Percentiles rank a stretch among this genome's conserved stretches.
Conservation (phyloP, 1,284 basidiomycete species). For the Rhodofomes roseus region DNA sequence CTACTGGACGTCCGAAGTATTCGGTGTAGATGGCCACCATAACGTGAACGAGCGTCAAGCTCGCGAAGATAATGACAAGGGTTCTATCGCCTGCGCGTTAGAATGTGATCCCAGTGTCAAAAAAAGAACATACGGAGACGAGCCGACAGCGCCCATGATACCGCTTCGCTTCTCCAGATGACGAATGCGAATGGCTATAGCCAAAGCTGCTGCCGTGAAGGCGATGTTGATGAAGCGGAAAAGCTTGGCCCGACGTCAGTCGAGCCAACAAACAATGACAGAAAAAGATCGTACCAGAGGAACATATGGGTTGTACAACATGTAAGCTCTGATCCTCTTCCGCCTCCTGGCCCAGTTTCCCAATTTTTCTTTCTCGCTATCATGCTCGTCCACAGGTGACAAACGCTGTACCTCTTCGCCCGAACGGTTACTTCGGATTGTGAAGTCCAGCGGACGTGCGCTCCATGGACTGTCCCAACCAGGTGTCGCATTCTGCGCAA, state of each 20-base stretch:
- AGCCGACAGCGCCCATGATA: slow-evolving; percentile 72
- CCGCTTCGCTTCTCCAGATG: slow-evolving; percentile 46
- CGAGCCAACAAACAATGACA: slow-evolving; percentile 13
- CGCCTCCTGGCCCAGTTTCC: slow-evolving; percentile 42
- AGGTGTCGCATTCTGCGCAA: slow-evolving; percentile 52
- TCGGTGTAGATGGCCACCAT: slow-evolving; percentile 85
- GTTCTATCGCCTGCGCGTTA: slow-evolving; percentile 44
- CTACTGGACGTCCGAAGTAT: slow-evolving; percentile 88
- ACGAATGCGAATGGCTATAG: slow-evolving; percentile 75
- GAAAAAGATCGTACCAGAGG: slow-evolving; percentile 53
- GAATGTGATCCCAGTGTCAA: background rate
- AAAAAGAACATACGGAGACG: slow-evolving; percentile 63
- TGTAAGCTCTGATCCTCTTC: slow-evolving; percentile 58
- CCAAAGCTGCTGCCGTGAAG: slow-evolving; percentile 79
- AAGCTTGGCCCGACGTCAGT: slow-evolving; percentile 44
- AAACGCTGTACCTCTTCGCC: background rate
- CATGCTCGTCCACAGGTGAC: slow-evolving; percentile 21
- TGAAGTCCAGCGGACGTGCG: slow-evolving; percentile 32
- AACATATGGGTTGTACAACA: slow-evolving; percentile 70
- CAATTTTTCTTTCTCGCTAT: slow-evolving; percentile 33
- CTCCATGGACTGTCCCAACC: slow-evolving; percentile 72
- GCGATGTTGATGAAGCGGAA: slow-evolving; percentile 84
- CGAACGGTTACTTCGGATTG: background rate
- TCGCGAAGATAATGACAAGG: slow-evolving; percentile 84
- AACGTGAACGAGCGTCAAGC: slow-evolving; percentile 82